These are phyloP conservation scores for Cnidoscolus chayamansa DNA, from an alignment of 441 rosid genomes.

Conservation along the genomic window DNA sequence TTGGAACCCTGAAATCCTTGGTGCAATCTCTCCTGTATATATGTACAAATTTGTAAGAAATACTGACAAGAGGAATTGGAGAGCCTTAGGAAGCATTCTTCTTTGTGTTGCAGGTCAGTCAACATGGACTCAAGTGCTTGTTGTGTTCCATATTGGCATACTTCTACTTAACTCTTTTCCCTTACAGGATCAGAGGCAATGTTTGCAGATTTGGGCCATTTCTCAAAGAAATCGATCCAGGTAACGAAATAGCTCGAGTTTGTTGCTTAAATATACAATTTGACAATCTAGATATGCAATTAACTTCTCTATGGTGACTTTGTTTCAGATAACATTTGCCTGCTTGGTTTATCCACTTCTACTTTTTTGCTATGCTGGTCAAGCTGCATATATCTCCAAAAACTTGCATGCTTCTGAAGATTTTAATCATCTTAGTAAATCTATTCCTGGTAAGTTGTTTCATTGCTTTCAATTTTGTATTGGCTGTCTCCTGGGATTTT, in stretches of 20 bases:
- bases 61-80: constrained; percentile 34
- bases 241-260: constrained; percentile 24
- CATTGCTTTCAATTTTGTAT: neutral
- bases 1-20: constrained; percentile 33
- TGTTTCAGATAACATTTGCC: constrained; percentile 49
- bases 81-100: constrained; percentile 48
- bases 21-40: constrained; percentile 46
- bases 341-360: constrained; percentile 53
- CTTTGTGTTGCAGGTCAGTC: constrained; percentile 56
- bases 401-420: constrained; percentile 21
- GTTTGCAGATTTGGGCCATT: constrained; percentile 73
- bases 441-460: constrained; percentile 46
- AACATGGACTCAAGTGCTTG: neutral
- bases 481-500: constrained; percentile 1
- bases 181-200: constrained; percentile 65
- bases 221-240: constrained; percentile 58
- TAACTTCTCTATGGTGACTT: constrained; percentile 3
- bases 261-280: neutral
- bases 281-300: neutral
- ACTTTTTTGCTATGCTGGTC: constrained; percentile 54
- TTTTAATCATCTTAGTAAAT: constrained; percentile 47
- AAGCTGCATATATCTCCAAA: constrained; percentile 61
- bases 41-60: constrained; percentile 43
- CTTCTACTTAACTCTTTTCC: neutral
- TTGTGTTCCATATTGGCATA: neutral